These are phyloP conservation scores for Artemisia annua DNA, from an alignment of 129 eudicot genomes.

Conservation along the genomic window DNA sequence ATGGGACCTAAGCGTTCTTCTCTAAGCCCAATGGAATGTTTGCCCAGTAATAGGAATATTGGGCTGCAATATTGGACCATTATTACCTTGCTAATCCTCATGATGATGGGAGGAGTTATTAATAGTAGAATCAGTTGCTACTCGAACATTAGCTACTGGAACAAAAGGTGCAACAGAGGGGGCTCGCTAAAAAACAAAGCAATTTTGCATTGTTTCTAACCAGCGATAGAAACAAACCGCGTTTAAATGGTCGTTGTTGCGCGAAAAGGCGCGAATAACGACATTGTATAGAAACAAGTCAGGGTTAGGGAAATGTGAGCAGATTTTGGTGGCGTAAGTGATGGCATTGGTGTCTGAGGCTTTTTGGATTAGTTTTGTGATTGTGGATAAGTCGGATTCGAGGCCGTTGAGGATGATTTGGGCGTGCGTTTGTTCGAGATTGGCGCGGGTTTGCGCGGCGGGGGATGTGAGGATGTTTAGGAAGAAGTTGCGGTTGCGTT, in stretches of 20 bases:
- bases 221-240: slow-evolving; percentile 43
- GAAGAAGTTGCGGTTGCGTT: slow-evolving; percentile 51
- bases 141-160: no score
- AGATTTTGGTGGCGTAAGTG: slow-evolving; percentile 52
- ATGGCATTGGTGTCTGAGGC: slow-evolving; percentile 52
- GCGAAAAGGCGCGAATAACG: slow-evolving; percentile 57
- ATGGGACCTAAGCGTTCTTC: no score
- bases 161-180: no score
- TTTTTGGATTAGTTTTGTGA: slow-evolving; percentile 79
- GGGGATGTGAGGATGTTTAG: slow-evolving; percentile 42
- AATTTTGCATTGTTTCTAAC: no score
- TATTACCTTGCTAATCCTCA: no score
- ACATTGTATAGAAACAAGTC: slow-evolving; percentile 82
- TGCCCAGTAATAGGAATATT: no score
- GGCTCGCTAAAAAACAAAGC: no score
- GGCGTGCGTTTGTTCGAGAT: slow-evolving; percentile 74
- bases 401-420: slow-evolving; percentile 65
- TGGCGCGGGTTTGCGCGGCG: slow-evolving; percentile 28
- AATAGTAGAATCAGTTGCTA: no score
- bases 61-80: no score
- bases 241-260: slow-evolving; percentile 30
- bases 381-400: slow-evolving; percentile 40
- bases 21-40: no score
- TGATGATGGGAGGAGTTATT: no score
- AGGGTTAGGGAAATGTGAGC: slow-evolving; percentile 49